These are phyloP conservation scores for Cladosporium oxysporum DNA, from an alignment of 2,329 filamentous ascomycete species.

Conservation along the genomic window DNA sequence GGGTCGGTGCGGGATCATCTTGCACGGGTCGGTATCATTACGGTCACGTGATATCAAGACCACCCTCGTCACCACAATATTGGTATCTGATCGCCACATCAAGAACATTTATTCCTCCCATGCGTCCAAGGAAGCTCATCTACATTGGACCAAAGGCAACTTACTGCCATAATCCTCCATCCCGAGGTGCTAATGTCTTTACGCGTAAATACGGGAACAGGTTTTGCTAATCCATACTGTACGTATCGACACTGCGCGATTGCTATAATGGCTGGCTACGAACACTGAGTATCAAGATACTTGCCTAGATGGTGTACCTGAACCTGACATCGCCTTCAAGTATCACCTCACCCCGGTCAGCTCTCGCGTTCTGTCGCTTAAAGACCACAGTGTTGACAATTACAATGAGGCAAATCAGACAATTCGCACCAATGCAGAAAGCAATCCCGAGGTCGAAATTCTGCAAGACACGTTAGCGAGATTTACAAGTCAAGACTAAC, in stretches of 20 bases:
- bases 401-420: slow-evolving; percentile 46
- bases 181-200: background rate
- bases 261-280: background rate
- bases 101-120: no score
- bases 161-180: background rate
- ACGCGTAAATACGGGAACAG: background rate
- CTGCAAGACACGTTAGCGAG: slow-evolving; percentile 39
- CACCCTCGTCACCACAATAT: background rate
- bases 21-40: background rate
- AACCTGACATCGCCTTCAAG: slow-evolving; percentile 12
- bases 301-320: slow-evolving; percentile 8
- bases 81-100: background rate
- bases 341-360: slow-evolving; percentile 44
- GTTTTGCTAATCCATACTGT: background rate
- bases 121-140: background rate
- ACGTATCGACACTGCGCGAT: background rate
- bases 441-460: slow-evolving; percentile 49
- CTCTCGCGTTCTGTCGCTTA: slow-evolving; percentile 48
- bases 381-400: slow-evolving; percentile 44
- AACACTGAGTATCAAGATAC: background rate
- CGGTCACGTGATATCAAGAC: background rate
- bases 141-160: background rate
- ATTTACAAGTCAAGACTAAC: slow-evolving; percentile 26
- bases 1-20: background rate
- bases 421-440: slow-evolving; percentile 48